Evolutionary conservation across 106 monocot species (phyloP).

Genomic region (Platanthera zijinensis): DNA sequence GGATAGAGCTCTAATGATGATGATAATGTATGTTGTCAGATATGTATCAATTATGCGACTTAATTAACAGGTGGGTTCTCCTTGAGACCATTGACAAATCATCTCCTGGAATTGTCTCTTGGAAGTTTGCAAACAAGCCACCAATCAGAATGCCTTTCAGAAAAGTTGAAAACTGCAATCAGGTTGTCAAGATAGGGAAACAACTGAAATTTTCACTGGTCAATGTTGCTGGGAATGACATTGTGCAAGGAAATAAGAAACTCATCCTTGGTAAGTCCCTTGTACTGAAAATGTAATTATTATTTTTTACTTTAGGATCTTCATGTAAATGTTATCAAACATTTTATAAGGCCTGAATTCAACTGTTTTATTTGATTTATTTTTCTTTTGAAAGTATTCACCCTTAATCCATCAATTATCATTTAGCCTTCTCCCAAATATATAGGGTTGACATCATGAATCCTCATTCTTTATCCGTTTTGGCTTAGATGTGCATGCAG

Average conservation of each 20-base stretch:
- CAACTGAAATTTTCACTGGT: constrained; percentile 85
- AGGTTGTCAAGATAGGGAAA: constrained; percentile 80
- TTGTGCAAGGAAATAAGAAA: constrained; percentile 91
- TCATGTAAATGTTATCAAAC: not conserved
- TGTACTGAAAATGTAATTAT: not conserved
- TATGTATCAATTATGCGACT: constrained; percentile 5
- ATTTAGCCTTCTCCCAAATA: not conserved
- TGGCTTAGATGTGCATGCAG: not conserved
- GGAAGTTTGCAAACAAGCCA: constrained; percentile 74
- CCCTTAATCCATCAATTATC: not conserved
- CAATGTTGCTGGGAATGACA: constrained; percentile 90
- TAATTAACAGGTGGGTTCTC: constrained; percentile 58
- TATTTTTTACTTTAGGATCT: not conserved
- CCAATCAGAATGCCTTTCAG: constrained; percentile 92
- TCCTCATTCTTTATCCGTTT: not conserved
- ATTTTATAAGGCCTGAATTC: not conserved
- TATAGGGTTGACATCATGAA: not conserved
- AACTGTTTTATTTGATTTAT: not conserved
- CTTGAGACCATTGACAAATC: constrained; percentile 75
- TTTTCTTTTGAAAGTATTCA: not conserved
- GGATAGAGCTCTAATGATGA: no score
- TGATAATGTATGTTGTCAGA: not conserved
- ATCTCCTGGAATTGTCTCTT: constrained; percentile 67
- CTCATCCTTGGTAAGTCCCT: constrained; percentile 59
- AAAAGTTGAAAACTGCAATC: constrained; percentile 93